Conservation (phyloP, 2,329 filamentous ascomycete genomes). For the Biscogniauxia sp. region DNA sequence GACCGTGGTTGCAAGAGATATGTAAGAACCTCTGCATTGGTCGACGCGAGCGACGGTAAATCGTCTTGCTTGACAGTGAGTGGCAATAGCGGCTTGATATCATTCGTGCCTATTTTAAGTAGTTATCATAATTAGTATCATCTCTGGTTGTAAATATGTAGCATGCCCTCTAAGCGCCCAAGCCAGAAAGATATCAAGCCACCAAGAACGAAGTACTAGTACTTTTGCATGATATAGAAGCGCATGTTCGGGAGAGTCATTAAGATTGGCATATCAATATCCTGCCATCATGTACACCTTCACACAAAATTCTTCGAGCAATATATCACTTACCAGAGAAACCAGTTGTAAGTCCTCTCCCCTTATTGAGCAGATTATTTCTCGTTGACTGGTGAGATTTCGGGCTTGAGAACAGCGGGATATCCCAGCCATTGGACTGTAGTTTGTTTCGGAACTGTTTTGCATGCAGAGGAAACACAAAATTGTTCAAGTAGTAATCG, state of each 20-base stretch:
- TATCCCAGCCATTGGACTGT: constrained; percentile 66
- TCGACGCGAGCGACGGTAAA: constrained; percentile 53
- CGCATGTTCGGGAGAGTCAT: not conserved
- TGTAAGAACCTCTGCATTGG: constrained; percentile 61
- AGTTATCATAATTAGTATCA: not conserved
- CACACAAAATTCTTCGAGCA: not conserved
- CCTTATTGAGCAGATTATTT: constrained; percentile 8
- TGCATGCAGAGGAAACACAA: constrained; percentile 64
- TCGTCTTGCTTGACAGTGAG: constrained; percentile 62
- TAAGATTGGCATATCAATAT: not conserved
- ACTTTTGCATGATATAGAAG: not conserved
- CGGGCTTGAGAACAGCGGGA: constrained; percentile 45
- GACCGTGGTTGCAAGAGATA: constrained; percentile 56
- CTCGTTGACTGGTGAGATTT: constrained; percentile 9
- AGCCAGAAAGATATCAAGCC: not conserved
- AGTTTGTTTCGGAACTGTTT: constrained; percentile 64
- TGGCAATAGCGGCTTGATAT: constrained; percentile 58
- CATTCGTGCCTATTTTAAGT: constrained; percentile 51
- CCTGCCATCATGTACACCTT: not conserved
- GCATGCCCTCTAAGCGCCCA: not conserved
- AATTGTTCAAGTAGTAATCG: constrained; percentile 60
- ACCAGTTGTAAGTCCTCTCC: constrained; percentile 52
- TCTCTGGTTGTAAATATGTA: not conserved
- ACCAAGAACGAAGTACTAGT: not conserved
- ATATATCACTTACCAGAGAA: constrained; percentile 52